These are phyloP conservation scores for Calonectria montana DNA, from an alignment of 2,329 filamentous ascomycete species.

Conservation along the genomic window DNA sequence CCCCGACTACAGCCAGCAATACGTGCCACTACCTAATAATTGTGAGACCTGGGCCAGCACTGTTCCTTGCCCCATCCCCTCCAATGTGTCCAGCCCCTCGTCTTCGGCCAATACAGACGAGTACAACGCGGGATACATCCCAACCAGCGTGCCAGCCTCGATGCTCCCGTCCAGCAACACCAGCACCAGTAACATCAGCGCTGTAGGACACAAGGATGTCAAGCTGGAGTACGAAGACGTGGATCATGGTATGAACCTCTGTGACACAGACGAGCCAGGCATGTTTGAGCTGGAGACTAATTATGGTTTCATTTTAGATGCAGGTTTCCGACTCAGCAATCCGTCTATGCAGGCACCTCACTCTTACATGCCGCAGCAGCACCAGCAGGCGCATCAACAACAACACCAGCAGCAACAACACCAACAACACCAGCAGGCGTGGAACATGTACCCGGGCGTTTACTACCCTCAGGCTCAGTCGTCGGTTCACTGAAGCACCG, in stretches of 20 bases:
- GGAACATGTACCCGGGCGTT: conserved; percentile 48
- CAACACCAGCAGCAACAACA: conserved; percentile 36
- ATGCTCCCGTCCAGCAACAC: conserved; percentile 52
- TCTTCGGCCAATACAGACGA: conserved; percentile 62
- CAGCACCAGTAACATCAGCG: conserved; percentile 43
- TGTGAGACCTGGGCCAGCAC: conserved; percentile 60
- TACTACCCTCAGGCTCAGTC: conserved; percentile 49
- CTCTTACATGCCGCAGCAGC: conserved; percentile 42
- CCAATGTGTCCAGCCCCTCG: conserved; percentile 63
- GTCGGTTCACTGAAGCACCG: conserved; percentile 45
- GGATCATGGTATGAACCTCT: conserved; percentile 43
- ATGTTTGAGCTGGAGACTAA: conserved; percentile 39
- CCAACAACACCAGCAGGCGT: conserved; percentile 43
- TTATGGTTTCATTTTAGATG: conserved; percentile 43
- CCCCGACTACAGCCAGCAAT: conserved; percentile 55
- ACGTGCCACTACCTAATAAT: conserved; percentile 53
- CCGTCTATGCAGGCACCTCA: conserved; percentile 36
- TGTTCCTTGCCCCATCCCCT: conserved; percentile 57
- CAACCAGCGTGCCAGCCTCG: conserved; percentile 59
- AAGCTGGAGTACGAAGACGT: conserved; percentile 56
- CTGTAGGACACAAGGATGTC: conserved; percentile 50
- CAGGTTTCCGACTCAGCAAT: conserved; percentile 48
- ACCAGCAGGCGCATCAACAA: conserved; percentile 34
- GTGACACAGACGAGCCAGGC: background rate
- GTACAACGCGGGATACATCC: conserved; percentile 58